Base-by-base conservation (phyloP, 2,329 filamentous ascomycete species). In the Metarhizium anisopliae region DNA sequence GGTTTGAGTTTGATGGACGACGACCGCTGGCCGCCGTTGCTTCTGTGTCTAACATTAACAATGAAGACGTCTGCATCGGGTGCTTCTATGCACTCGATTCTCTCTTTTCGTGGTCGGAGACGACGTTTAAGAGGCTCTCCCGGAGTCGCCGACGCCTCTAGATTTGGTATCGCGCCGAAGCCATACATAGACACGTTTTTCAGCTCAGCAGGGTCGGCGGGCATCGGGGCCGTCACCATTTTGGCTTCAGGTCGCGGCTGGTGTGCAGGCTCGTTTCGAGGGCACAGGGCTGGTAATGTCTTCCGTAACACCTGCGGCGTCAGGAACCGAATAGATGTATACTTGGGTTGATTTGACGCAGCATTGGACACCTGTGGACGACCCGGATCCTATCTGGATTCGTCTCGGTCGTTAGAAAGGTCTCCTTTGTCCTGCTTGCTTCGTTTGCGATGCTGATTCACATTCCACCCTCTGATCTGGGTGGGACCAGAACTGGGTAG, bases 391-490 rank as follows among this genome's bases (percentile, higher is more conserved):
- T 72, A 72, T 69, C 70, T 68, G 64, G 69, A 67, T 58, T 72
- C 70, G 61, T 71, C 68, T 61, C 69, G 64, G 57, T 72, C 70
- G 60, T 66, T 66, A 51, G 62, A 62, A 54, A 63, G 60, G 40
- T 70, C 68, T 18, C 60, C 61, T 58, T 64, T 65, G 29, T 68
- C 70, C 51, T 67, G 64, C 59, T 67, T 71, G 56, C 67, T 66
- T 59, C 68, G 65, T 59, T 73, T 72, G 47, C 70, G 67, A 55
- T 68, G 67, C 58, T 70, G 70, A 55, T 74, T 74, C 10, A 74
- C 71, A 50, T 79, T 80, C 81, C 81, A 84, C 1, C 80, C 81
- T 32, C 81, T 68, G 36, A 84, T 82, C 47, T 75, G 74, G 13
- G 79, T 81, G 0, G 81, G 81, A 0, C 79, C 81, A 16, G 76